Conservation (phyloP, 2,329 filamentous ascomycete genomes). For the Colletotrichum lentis region DNA sequence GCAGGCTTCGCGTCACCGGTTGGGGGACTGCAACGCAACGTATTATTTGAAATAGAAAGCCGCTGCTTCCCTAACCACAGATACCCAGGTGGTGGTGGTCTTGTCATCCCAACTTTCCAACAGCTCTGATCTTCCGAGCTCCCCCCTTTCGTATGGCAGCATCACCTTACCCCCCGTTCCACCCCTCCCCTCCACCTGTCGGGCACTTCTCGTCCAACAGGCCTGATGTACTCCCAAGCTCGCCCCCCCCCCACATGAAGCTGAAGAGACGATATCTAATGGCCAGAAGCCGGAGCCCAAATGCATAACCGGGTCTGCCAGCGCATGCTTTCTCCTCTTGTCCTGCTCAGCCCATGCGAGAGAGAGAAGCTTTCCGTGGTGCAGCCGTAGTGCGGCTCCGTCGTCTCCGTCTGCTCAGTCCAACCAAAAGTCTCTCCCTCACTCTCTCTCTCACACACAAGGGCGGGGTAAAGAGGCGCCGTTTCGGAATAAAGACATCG, state of each 20-base stretch:
- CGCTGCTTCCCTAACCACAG: slow-evolving; percentile 5
- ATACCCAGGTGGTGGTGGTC: neutral
- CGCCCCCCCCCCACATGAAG: slow-evolving; percentile 14
- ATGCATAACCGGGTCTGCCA: neutral
- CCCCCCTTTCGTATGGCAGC: neutral
- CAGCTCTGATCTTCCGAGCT: neutral
- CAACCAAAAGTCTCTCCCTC: neutral
- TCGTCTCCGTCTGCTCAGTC: slow-evolving; percentile 6
- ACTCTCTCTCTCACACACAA: neutral
- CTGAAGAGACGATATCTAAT: neutral
- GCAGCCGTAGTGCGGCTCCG: neutral
- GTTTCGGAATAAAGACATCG: slow-evolving; percentile 29
- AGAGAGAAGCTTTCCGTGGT: slow-evolving; percentile 3
- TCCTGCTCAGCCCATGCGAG: slow-evolving; percentile 17
- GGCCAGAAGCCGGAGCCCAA: neutral
- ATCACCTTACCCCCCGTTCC: neutral
- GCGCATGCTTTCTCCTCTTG: slow-evolving; percentile 1
- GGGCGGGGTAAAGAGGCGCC: slow-evolving; percentile 29
- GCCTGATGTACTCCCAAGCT: neutral
- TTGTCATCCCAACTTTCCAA: neutral
- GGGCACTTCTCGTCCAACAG: neutral
- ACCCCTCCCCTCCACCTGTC: neutral
- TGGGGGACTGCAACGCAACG: neutral
- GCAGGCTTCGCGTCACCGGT: neutral
- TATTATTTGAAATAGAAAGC: slow-evolving; percentile 13